Base-by-base conservation (phyloP, 345 rosid species). In the Gynandropsis gynandra region DNA sequence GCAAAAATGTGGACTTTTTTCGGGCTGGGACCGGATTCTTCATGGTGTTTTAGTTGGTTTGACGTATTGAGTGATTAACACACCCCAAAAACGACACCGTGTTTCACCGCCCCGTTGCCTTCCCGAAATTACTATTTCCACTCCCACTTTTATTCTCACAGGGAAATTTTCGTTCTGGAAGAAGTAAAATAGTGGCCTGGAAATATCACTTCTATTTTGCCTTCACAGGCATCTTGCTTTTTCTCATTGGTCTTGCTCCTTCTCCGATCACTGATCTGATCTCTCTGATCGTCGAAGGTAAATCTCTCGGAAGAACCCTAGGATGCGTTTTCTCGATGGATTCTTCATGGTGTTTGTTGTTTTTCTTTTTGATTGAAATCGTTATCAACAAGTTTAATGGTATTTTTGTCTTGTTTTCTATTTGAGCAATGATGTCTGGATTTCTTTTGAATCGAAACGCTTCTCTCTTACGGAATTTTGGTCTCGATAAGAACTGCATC, bases 201-300 rank as follows among this genome's bases (percentile, higher is more conserved):
- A 40, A 10, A 40, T 40, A 40, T 40, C 43, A 24, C 48, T 16
- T 44, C 12, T 44, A 17, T 12, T 10, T 16, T 44, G 12, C 48
- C 7, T 16, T 5, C 24, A 44, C 48, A 16, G 24, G 48, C 43
- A 5, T 40, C 13, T 10, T 16, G 15, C 48, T 17, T 10, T 10
- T 24, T 2, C 24, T 44, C 29, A 9, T 18, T 14, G 37, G 20
- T 17, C 24, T 35, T 20, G 27, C 15, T 50, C 44, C 20, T 19
- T 53, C 29, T 39, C 15, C 46, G 40, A 49, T 49, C 39, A 32
- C 20, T 49, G 56, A 51, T 51, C 56, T 51, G 56, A 51, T 24
- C 20, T 40, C 43, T 40, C 43, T 12, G 4, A 40, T 40, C 43
- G 13, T 1, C 13, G 9, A n/a, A 24, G 58, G 58, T 53, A 40